A percentile compares a stretch with the other conserved stretches of the same genome.
Evolutionary conservation across 495 filamentous ascomycete genomes (phyloP).

Genomic region (Xylaria bambusicola): DNA sequence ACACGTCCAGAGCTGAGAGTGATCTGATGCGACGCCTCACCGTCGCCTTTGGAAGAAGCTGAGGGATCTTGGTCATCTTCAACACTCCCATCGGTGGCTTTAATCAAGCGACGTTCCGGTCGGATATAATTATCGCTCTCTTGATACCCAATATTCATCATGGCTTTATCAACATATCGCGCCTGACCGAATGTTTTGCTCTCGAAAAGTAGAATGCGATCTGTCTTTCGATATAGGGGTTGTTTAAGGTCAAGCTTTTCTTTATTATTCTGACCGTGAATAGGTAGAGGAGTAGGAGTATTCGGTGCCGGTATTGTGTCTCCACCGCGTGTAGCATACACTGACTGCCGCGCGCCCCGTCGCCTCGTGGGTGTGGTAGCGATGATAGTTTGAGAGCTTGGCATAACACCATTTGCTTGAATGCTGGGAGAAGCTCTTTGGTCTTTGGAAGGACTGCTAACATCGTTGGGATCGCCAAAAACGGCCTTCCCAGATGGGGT

Average conservation of each 20-base stretch:
- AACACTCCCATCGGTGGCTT: slow-evolving; percentile 69
- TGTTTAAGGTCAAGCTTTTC: slow-evolving; percentile 61
- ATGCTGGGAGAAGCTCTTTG: slow-evolving; percentile 31
- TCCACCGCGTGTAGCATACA: slow-evolving; percentile 49
- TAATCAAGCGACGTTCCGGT: slow-evolving; percentile 74
- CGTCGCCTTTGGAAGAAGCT: slow-evolving; percentile 59
- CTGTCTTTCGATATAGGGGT: slow-evolving; percentile 59
- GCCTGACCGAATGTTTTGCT: slow-evolving; percentile 57
- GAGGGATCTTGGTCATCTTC: slow-evolving; percentile 80
- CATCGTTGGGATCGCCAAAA: slow-evolving; percentile 33
- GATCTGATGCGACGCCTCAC: slow-evolving; percentile 49
- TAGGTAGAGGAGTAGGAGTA: slow-evolving; percentile 53
- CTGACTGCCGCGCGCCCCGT: slow-evolving; percentile 47
- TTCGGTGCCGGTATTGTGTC: slow-evolving; percentile 42
- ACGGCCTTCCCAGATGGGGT: slow-evolving; percentile 37
- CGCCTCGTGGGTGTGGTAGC: slow-evolving; percentile 47
- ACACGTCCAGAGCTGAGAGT: slow-evolving; percentile 67
- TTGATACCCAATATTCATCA: slow-evolving; percentile 94
- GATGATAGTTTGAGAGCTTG: slow-evolving; percentile 23
- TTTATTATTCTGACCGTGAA: slow-evolving; percentile 56
- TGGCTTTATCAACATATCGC: slow-evolving; percentile 77
- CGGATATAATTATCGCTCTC: slow-evolving; percentile 85
- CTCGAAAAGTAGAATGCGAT: slow-evolving; percentile 57
- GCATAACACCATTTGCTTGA: slow-evolving; percentile 18
- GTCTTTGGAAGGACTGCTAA: slow-evolving; percentile 43